Evolutionary conservation across 2,329 filamentous ascomycete species (phyloP).

Genomic region (Beauveria scarabaeidicola): DNA sequence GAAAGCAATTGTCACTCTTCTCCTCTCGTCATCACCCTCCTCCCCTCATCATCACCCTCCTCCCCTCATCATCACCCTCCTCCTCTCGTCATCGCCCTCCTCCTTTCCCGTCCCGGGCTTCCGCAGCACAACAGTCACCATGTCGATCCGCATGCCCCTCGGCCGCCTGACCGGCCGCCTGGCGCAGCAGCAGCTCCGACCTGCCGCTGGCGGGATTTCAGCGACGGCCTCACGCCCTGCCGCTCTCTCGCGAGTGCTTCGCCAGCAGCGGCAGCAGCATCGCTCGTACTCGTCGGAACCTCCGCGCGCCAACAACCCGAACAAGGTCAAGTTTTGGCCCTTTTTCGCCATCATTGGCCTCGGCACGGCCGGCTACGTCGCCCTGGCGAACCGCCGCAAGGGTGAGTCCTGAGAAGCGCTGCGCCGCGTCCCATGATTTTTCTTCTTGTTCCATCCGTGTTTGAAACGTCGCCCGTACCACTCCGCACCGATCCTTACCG

Average conservation of each 20-base stretch:
- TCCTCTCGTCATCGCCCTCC: not conserved
- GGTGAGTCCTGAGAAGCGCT: slow-evolving; percentile 28
- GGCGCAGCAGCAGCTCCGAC: slow-evolving; percentile 8
- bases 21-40: not conserved
- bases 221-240: slow-evolving; percentile 8
- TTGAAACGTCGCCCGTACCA: not conserved
- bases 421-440: not conserved
- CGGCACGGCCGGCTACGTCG: slow-evolving; percentile 40
- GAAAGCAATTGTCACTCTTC: no score
- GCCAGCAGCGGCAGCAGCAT: slow-evolving; percentile 18
- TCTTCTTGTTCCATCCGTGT: not conserved
- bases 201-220: slow-evolving; percentile 4
- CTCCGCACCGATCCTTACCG: not conserved
- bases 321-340: slow-evolving; percentile 48
- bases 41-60: not conserved
- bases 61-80: not conserved
- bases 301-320: slow-evolving; percentile 26
- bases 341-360: slow-evolving; percentile 42
- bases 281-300: slow-evolving; percentile 33
- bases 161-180: slow-evolving; percentile 18
- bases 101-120: not conserved
- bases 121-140: slow-evolving; percentile 12
- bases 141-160: slow-evolving; percentile 26
- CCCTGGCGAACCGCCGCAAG: slow-evolving; percentile 41
- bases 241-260: slow-evolving; percentile 12